Percentiles rank a stretch among this genome's conserved stretches.
Conservation (phyloP, 2,329 filamentous ascomycete species). For the Alternaria solani region DNA sequence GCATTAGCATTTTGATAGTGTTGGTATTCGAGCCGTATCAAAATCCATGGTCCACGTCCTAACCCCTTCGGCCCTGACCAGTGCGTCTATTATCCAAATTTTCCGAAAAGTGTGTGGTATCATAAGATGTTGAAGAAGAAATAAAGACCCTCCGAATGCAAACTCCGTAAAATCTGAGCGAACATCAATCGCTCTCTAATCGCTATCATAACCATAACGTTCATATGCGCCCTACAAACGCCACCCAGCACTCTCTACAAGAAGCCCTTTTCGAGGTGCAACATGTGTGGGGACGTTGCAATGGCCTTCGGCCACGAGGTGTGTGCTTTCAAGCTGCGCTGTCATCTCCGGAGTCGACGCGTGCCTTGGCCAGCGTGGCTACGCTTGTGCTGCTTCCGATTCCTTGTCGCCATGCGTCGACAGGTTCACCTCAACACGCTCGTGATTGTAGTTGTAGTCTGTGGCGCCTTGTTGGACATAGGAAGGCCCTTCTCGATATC, state of each 20-base stretch:
- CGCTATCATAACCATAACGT: constrained; percentile 7
- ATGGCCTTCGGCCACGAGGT: not conserved
- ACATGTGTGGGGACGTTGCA: not conserved
- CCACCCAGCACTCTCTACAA: not conserved
- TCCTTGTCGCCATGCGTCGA: not conserved
- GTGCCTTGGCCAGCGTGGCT: constrained; percentile 1
- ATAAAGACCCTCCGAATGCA: not conserved
- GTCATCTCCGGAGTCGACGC: constrained; percentile 5
- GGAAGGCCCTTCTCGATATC: constrained; percentile 49
- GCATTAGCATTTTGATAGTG: not conserved
- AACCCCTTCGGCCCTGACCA: not conserved
- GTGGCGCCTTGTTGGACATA: constrained; percentile 30
- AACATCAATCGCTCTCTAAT: not conserved
- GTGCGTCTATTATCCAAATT: constrained; percentile 5
- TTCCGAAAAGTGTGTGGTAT: constrained; percentile 24
- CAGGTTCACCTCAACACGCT: constrained; percentile 31
- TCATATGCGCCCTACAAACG: not conserved
- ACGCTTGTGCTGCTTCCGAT: not conserved
- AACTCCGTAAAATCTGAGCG: not conserved
- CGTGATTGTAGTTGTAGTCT: constrained; percentile 47
- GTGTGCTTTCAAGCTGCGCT: not conserved
- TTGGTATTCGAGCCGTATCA: not conserved
- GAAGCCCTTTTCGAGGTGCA: not conserved
- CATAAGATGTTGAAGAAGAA: constrained; percentile 9
- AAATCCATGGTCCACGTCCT: constrained; percentile 2